A percentile compares a stretch with the other conserved stretches of the same genome.
Conservation (phyloP, 2,329 filamentous ascomycete species). For the Raffaelea albimanens region DNA sequence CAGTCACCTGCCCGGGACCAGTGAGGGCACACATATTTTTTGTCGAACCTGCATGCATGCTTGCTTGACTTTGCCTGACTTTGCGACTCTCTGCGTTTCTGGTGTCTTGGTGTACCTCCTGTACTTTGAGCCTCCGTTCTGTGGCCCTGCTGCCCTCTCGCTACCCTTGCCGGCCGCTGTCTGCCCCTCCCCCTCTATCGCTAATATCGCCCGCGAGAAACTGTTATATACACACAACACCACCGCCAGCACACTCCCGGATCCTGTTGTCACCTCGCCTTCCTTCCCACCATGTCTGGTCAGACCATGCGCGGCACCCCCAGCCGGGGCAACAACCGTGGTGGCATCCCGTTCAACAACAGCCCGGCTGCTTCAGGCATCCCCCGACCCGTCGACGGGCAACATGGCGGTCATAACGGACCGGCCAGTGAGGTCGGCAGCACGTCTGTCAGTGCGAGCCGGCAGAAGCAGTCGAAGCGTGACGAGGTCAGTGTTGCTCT, state of each 20-base stretch:
- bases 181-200: no score
- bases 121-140: no score
- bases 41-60: no score
- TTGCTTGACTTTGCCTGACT: no score
- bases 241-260: no score
- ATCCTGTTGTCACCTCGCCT: conserved; percentile 10
- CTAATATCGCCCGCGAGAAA: no score
- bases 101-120: no score
- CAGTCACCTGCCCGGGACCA: background rate
- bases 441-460: conserved; percentile 77
- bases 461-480: conserved; percentile 92
- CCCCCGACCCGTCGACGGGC: conserved; percentile 58
- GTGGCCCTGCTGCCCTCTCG: no score
- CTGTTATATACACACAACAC: no score
- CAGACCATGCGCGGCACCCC: conserved; percentile 63
- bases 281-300: conserved; percentile 36
- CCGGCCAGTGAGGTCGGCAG: conserved; percentile 45
- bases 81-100: no score
- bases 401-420: conserved; percentile 24
- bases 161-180: no score
- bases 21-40: no score
- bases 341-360: conserved; percentile 49
- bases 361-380: conserved; percentile 56
- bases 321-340: conserved; percentile 49
- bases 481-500: conserved; percentile 93